Base-by-base conservation (phyloP, 441 rosid species). In the Eruca vesicaria region DNA sequence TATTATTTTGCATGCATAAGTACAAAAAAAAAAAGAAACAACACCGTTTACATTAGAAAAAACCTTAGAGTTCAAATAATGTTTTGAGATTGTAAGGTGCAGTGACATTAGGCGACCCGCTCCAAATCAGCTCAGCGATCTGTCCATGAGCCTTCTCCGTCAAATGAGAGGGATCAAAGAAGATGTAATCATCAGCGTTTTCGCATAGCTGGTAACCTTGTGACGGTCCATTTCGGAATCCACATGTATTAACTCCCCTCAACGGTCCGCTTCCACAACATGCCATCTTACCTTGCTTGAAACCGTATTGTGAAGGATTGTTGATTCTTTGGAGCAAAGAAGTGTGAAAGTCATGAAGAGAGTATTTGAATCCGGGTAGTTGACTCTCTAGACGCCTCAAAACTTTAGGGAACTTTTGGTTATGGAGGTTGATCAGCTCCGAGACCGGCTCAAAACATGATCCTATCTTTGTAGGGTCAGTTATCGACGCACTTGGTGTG, bases 251-350 rank as follows among this genome's bases (percentile, higher is more conserved):
- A 33, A 63, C 31, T 63, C 79, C 83, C 10, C 76, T 74, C 58
- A 69, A 71, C 0, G 76, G 69, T 15, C 84, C 80, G 16, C 69
- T 63, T 1, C 87, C 89, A 35, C 82, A 79, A 59, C 82, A 79
- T 36, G 74, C 78, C 69, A 9, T 61, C 73, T 69, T 74, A 57
- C 82, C 83, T 69, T 83, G 80, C 55, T 79, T 79, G 15, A 85
- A 83, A 53, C 93, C 87, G 43, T 82, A 79, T 38, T 45, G 43
- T 2, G 73, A 64, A 29, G 89, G 88, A 4, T 77, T 3, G 19
- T 78, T 79, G 8, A 85, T 74, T 71, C 56, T 76, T 35, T 76
- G 38, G 7, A 18, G 29, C 7, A 31, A 0, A 16, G 72, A 61
- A 19, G 58, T 29, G 72, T 82, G 68, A 35, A 57, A 45, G 68